Conservation (phyloP, 768 basidiomycete genomes). For the Cystobasidium onofrii region DNA sequence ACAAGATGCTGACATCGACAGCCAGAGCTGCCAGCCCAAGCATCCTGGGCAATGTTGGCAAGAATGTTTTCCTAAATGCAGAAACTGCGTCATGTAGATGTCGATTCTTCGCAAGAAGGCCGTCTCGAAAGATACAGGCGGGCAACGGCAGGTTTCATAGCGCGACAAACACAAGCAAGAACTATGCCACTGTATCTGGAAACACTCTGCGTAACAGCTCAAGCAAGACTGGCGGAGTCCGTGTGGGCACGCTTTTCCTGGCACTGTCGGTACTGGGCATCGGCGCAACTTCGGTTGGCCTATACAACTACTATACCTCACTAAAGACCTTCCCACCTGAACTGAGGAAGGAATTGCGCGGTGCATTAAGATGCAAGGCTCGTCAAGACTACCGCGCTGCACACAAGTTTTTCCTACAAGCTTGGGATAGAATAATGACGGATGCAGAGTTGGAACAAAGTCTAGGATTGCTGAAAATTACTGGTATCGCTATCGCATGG, state of each 20-base stretch:
- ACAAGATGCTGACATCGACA: neutral
- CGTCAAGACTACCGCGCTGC: constrained; percentile 9
- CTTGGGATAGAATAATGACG: constrained; percentile 5
- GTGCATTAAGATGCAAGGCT: constrained; percentile 28
- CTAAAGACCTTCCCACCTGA: constrained; percentile 23
- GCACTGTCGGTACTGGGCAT: constrained; percentile 27
- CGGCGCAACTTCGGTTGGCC: constrained; percentile 26
- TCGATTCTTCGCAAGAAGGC: neutral
- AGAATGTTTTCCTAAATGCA: neutral
- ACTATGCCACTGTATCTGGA: neutral
- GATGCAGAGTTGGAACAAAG: constrained; percentile 5
- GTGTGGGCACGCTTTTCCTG: constrained; percentile 24
- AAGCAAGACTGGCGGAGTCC: constrained; percentile 3
- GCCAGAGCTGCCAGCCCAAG: neutral
- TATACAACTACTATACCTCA: constrained; percentile 33
- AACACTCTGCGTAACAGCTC: neutral
- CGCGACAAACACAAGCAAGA: neutral
- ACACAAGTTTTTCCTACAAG: constrained; percentile 29
- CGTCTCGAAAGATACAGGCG: neutral
- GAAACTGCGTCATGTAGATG: neutral
- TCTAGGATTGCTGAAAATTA: constrained; percentile 30
- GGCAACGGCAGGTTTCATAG: neutral
- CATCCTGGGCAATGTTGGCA: neutral
- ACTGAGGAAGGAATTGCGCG: constrained; percentile 11
- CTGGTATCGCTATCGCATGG: constrained; percentile 30